phyloP scores from a whole-genome alignment of 1,284 basidiomycete species.

The Ceratobasidium sp. region DNA sequence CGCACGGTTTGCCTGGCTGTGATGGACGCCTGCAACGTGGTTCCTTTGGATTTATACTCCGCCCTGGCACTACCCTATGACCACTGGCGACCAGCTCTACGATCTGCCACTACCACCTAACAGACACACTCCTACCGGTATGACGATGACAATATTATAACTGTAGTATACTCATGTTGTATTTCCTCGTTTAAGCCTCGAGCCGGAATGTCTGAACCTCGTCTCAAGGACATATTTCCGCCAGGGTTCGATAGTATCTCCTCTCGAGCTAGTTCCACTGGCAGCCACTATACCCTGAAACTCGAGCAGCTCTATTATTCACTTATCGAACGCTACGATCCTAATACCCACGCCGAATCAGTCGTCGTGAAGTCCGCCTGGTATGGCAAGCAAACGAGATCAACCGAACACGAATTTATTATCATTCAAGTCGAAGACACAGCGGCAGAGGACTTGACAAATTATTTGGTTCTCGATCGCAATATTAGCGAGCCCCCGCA shows the following conservation, averaged over 20 bases:
- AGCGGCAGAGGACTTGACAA: not conserved
- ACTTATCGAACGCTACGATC: too few species aligned
- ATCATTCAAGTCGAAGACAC: not conserved
- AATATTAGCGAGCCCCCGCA: not conserved
- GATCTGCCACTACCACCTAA: too few species aligned
- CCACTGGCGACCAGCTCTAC: too few species aligned
- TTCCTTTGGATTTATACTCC: too few species aligned
- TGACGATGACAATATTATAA: not conserved
- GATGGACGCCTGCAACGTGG: too few species aligned
- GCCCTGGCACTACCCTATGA: too few species aligned
- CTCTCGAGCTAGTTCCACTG: not conserved
- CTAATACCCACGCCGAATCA: not conserved
- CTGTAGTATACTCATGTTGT: not conserved
- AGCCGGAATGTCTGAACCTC: not conserved
- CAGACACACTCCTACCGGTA: not conserved
- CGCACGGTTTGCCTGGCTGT: too few species aligned
- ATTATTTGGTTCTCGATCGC: slow-evolving; percentile 1
- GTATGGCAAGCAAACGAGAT: not conserved
- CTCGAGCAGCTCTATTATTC: not conserved
- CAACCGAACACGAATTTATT: too few species aligned
- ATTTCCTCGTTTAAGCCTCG: not conserved
- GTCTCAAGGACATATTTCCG: not conserved
- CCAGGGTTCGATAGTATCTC: not conserved
- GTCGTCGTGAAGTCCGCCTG: not conserved
- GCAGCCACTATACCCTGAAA: not conserved